A percentile compares a stretch with the other conserved stretches of the same genome.
Evolutionary conservation across 208 protist species (phyloP).

Genomic region (Leishmania major): DNA sequence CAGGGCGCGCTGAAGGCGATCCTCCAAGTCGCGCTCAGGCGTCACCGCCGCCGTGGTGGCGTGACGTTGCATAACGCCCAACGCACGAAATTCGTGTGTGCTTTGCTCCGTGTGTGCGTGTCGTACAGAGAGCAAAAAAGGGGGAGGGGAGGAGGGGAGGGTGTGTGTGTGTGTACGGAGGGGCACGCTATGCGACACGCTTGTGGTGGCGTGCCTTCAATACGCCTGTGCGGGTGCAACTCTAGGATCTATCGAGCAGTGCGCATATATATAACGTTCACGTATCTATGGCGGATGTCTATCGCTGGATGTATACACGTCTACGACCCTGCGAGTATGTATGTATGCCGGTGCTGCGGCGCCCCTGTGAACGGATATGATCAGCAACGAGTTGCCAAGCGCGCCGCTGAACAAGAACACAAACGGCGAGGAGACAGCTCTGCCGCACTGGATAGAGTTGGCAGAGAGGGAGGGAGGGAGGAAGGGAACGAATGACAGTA

Average conservation of each 20-base stretch:
- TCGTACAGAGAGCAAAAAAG: not conserved
- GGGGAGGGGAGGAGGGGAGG: not conserved
- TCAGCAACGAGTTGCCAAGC: not conserved
- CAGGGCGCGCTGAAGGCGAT: slow-evolving; percentile 70
- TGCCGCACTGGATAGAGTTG: not conserved
- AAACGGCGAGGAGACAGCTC: not conserved
- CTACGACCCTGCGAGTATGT: not conserved
- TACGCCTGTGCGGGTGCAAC: not conserved
- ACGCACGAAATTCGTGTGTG: not conserved
- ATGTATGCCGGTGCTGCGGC: not conserved
- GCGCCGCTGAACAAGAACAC: not conserved
- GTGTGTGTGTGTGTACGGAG: not conserved
- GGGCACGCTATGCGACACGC: not conserved
- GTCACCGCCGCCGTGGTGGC: slow-evolving; percentile 7
- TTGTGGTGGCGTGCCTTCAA: too few relatives aligned
- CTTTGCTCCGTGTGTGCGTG: not conserved
- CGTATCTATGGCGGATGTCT: not conserved
- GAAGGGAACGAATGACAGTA: not conserved
- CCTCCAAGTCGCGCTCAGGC: slow-evolving; percentile 38
- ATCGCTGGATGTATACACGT: not conserved
- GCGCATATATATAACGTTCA: not conserved
- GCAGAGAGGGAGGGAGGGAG: not conserved
- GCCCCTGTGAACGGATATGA: not conserved
- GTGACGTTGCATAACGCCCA: slow-evolving; percentile 18
- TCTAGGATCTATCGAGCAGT: not conserved